These are phyloP conservation scores for Gossypium schwendimanii DNA, from an alignment of 441 rosid genomes.

Conservation along the genomic window DNA sequence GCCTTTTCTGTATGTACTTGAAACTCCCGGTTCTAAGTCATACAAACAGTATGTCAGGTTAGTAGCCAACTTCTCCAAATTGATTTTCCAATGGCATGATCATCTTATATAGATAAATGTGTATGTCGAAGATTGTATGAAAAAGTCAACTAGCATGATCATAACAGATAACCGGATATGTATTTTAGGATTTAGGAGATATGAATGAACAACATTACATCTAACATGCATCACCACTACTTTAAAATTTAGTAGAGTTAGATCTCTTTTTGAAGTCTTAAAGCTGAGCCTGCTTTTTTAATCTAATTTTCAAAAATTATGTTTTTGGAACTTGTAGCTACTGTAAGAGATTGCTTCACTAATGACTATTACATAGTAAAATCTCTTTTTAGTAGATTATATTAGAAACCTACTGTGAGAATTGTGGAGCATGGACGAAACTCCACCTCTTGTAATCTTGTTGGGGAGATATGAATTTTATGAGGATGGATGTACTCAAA, in stretches of 20 bases:
- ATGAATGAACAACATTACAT: neutral
- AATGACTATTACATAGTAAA: neutral
- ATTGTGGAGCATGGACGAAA: neutral
- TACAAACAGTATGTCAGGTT: conserved; percentile 92
- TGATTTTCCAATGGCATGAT: conserved; percentile 7
- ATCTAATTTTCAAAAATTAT: neutral
- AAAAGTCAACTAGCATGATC: conserved; percentile 1
- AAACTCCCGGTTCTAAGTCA: conserved; percentile 66
- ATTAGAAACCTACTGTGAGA: neutral
- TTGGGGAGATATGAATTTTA: neutral
- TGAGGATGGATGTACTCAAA: neutral
- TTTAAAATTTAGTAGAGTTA: neutral
- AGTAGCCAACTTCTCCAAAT: conserved; percentile 16
- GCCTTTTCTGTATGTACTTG: conserved; percentile 76
- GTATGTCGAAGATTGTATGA: neutral
- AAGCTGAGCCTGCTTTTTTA: neutral
- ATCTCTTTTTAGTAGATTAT: neutral
- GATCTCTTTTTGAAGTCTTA: neutral
- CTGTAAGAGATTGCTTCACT: neutral
- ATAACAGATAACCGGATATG: neutral
- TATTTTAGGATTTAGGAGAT: neutral
- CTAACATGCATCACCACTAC: neutral
- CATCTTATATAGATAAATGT: neutral
- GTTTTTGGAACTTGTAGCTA: neutral
- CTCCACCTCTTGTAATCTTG: neutral